phyloP scores from a whole-genome alignment of 2,329 filamentous ascomycete genomes.

The Whalleya microplaca region DNA sequence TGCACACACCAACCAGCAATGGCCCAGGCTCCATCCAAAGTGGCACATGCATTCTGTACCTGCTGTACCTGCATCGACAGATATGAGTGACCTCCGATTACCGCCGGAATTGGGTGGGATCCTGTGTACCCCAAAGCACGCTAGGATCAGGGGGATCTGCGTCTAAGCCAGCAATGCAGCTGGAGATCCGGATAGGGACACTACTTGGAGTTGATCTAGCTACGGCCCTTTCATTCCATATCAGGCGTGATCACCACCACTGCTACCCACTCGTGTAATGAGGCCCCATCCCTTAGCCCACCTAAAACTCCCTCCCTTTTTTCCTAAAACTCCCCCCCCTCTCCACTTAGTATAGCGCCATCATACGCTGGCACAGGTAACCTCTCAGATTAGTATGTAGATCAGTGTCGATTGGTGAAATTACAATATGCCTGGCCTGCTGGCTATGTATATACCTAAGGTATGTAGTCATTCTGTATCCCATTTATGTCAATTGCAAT shows the following conservation, averaged over 20 bases:
- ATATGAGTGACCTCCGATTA: slow-evolving; percentile 18
- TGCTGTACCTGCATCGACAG: slow-evolving; percentile 32
- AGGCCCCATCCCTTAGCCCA: background rate
- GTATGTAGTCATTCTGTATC: no score
- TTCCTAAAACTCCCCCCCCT: no score
- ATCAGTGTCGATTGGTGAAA: no score
- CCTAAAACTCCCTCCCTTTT: no score
- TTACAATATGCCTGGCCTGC: no score
- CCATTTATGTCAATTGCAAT: no score
- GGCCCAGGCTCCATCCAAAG: slow-evolving; percentile 1
- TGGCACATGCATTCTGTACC: background rate
- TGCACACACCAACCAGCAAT: background rate
- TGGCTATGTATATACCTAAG: no score
- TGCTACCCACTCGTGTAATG: slow-evolving; percentile 3
- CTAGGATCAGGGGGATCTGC: slow-evolving; percentile 29
- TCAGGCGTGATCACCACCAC: slow-evolving; percentile 13
- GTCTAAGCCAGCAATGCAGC: slow-evolving; percentile 10
- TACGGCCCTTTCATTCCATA: slow-evolving; percentile 19
- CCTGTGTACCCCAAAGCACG: slow-evolving; percentile 12
- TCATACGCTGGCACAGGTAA: no score
- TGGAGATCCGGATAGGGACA: slow-evolving; percentile 14
- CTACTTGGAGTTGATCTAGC: background rate
- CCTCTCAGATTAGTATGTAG: no score
- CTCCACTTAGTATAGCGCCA: no score
- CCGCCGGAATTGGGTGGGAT: slow-evolving; percentile 10